Percentiles rank a stretch among this genome's conserved stretches.
Conservation (phyloP, 495 filamentous ascomycete genomes). For the Aspergillus coremiiformis region DNA sequence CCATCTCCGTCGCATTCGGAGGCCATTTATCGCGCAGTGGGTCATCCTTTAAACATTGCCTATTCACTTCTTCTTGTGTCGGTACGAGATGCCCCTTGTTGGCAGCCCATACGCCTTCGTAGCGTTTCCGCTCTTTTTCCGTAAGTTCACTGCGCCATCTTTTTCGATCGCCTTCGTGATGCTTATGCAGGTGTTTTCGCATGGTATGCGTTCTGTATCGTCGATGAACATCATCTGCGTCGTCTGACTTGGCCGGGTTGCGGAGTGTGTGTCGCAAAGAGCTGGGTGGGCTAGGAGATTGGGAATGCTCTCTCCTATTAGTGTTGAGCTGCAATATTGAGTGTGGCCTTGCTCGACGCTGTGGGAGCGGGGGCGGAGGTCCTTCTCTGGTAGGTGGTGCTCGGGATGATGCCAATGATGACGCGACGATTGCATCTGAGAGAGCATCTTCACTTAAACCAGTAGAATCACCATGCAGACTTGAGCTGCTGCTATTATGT, state of each 20-base stretch:
- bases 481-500: conserved; percentile 24
- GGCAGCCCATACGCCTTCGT: conserved; percentile 94
- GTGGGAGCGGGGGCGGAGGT: conserved; percentile 37
- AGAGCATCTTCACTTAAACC: conserved; percentile 44
- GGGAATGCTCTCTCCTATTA: conserved; percentile 29
- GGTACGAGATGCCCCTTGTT: conserved; percentile 65
- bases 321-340: conserved; percentile 35
- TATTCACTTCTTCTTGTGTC: conserved; percentile 5
- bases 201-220: conserved; percentile 44
- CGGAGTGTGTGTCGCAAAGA: conserved; percentile 70
- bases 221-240: conserved; percentile 43
- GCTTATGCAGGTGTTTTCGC: conserved; percentile 70
- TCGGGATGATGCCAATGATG: conserved; percentile 69
- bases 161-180: conserved; percentile 78
- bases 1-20: conserved; percentile 39
- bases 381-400: conserved; percentile 45
- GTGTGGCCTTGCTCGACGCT: conserved; percentile 42
- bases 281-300: conserved; percentile 50
- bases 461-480: conserved; percentile 16
- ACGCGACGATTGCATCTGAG: conserved; percentile 77
- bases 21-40: conserved; percentile 15
- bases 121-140: conserved; percentile 73
- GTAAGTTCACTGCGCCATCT: conserved; percentile 78
- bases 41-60: not conserved
- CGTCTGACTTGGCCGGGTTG: conserved; percentile 48